These are phyloP conservation scores for Ophiostoma australiae DNA, from an alignment of 2,329 filamentous ascomycete species.

Conservation along the genomic window DNA sequence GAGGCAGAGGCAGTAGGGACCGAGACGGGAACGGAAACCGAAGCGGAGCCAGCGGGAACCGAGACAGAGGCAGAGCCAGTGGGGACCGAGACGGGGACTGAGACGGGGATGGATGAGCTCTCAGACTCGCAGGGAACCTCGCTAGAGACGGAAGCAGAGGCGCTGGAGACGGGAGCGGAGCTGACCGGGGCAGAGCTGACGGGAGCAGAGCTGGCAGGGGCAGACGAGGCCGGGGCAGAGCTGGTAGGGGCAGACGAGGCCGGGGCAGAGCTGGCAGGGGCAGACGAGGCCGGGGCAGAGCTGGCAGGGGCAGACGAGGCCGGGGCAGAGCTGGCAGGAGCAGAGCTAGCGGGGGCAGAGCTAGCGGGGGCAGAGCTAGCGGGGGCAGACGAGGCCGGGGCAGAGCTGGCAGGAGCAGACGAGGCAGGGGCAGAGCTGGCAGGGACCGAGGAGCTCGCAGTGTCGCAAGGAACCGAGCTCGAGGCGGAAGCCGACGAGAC, in stretches of 20 bases:
- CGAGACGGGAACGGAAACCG: neutral
- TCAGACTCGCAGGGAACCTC: constrained; percentile 11
- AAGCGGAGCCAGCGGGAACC: neutral
- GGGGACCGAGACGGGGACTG: neutral
- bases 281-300: neutral
- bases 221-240: neutral
- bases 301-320: neutral
- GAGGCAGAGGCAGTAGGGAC: neutral
- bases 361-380: neutral
- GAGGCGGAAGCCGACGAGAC: neutral
- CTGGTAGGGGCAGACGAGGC: too few relatives aligned
- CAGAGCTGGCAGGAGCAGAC: neutral
- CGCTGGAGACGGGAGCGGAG: constrained; percentile 7
- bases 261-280: neutral
- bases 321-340: neutral
- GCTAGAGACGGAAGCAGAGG: constrained; percentile 4
- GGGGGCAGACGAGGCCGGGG: neutral
- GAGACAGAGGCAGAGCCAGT: neutral
- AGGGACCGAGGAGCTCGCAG: neutral
- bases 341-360: neutral
- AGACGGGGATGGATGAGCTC: neutral
- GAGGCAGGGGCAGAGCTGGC: neutral
- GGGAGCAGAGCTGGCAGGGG: neutral
- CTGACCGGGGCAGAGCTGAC: neutral
- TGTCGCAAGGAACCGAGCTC: neutral